These are phyloP conservation scores for Thermothielavioides terrestris DNA, from an alignment of 495 filamentous ascomycete genomes.

Conservation along the genomic window DNA sequence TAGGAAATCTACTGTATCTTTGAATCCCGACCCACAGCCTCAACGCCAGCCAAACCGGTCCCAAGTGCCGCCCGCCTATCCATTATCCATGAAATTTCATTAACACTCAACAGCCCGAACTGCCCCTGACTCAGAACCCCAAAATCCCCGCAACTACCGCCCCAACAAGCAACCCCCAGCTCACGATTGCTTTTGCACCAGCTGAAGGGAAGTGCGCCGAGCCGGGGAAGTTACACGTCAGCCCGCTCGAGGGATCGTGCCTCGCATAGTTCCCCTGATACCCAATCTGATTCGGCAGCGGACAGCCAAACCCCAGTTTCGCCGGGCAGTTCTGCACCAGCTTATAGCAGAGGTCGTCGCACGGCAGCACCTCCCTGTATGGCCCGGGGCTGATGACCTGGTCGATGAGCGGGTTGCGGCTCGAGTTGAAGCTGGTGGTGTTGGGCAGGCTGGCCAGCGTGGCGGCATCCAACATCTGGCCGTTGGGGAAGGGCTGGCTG, in stretches of 20 bases:
- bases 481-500: constrained; percentile 59
- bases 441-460: constrained; percentile 13
- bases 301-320: constrained; percentile 70
- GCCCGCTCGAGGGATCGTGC: constrained; percentile 16
- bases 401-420: constrained; percentile 68
- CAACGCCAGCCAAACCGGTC: background rate
- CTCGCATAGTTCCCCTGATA: constrained; percentile 59
- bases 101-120: too few relatives aligned
- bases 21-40: background rate
- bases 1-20: too few relatives aligned
- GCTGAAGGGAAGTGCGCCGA: constrained; percentile 30
- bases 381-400: constrained; percentile 65
- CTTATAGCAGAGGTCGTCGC: constrained; percentile 71
- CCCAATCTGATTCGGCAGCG: constrained; percentile 40
- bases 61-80: too few relatives aligned
- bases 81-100: background rate
- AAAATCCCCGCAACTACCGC: constrained; percentile 6
- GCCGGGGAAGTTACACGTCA: constrained; percentile 43
- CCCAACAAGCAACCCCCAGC: constrained; percentile 11
- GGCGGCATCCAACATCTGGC: constrained; percentile 36
- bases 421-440: constrained; percentile 36
- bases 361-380: constrained; percentile 88
- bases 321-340: constrained; percentile 78
- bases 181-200: constrained; percentile 6
- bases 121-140: too few relatives aligned